Percentiles rank a stretch among this genome's conserved stretches.
These are phyloP conservation scores for Paecilomyces variotii DNA, from an alignment of 2,329 filamentous ascomycete species.

Conservation along the genomic window DNA sequence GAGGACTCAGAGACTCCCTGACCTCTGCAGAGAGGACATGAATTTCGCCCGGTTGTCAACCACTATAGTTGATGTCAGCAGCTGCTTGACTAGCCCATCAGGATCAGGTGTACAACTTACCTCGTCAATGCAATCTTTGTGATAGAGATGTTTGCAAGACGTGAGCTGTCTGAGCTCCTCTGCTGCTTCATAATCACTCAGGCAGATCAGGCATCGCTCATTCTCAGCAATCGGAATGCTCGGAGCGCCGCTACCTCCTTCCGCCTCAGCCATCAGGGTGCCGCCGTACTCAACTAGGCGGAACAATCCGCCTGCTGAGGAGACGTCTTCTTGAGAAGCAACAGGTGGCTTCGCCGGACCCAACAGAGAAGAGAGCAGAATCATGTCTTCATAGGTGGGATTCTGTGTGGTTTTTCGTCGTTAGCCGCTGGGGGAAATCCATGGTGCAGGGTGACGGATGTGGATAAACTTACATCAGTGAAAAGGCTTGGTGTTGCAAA, in stretches of 20 bases:
- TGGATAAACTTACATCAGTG: constrained; percentile 48
- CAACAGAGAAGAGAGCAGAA: constrained; percentile 57
- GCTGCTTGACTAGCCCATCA: not conserved
- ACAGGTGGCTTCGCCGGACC: constrained; percentile 63
- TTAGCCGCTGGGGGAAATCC: constrained; percentile 5
- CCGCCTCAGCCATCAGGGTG: constrained; percentile 40
- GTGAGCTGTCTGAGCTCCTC: constrained; percentile 54
- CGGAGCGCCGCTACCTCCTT: constrained; percentile 26
- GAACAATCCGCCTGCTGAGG: constrained; percentile 54
- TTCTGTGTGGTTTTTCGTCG: constrained; percentile 26
- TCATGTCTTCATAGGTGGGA: constrained; percentile 66
- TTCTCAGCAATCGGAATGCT: constrained; percentile 32
- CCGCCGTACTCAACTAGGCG: constrained; percentile 39
- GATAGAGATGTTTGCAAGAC: constrained; percentile 60
- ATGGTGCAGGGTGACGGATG: not conserved
- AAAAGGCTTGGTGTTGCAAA: constrained; percentile 62
- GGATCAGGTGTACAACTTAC: constrained; percentile 33
- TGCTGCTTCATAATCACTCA: constrained; percentile 56
- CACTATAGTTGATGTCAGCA: constrained; percentile 42
- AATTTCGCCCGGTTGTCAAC: constrained; percentile 60
- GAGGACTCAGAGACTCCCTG: constrained; percentile 47
- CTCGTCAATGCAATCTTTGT: constrained; percentile 62
- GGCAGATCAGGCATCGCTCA: constrained; percentile 58
- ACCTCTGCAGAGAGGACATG: constrained; percentile 54
- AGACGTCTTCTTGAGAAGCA: constrained; percentile 56